Percentiles rank a stretch among this genome's conserved stretches.
phyloP scores from a whole-genome alignment of 2,329 filamentous ascomycete species.

The Trematosphaeria pertusa region DNA sequence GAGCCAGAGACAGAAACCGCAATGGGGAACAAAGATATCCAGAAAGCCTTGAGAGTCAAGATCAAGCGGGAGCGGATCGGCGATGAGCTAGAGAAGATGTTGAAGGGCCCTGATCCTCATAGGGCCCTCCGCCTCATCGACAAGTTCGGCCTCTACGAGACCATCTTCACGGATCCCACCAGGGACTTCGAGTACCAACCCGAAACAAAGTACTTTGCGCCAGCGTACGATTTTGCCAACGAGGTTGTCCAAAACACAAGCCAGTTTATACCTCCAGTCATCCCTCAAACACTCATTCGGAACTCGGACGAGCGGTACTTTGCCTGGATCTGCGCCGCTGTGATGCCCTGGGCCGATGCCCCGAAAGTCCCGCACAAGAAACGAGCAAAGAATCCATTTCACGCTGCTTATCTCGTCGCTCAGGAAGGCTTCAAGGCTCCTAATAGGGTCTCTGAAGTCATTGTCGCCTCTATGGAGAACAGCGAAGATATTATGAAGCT shows the following conservation, averaged over 20 bases:
- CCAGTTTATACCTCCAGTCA: slow-evolving; percentile 50
- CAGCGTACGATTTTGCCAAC: slow-evolving; percentile 68
- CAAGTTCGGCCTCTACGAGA: slow-evolving; percentile 70
- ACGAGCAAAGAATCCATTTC: slow-evolving; percentile 34
- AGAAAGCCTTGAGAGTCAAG: slow-evolving; percentile 79
- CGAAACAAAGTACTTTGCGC: slow-evolving; percentile 65
- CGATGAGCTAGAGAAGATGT: slow-evolving; percentile 88
- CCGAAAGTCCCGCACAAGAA: slow-evolving; percentile 58
- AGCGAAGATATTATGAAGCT: slow-evolving; percentile 67
- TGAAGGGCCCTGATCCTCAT: slow-evolving; percentile 70
- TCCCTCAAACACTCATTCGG: slow-evolving; percentile 59
- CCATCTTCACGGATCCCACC: slow-evolving; percentile 75
- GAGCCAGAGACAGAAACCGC: slow-evolving; percentile 70
- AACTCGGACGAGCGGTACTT: slow-evolving; percentile 72
- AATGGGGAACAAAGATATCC: slow-evolving; percentile 82
- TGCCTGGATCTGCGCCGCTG: slow-evolving; percentile 77
- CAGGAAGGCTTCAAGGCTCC: slow-evolving; percentile 80
- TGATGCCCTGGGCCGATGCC: slow-evolving; percentile 74
- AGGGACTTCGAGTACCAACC: slow-evolving; percentile 61
- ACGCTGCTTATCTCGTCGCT: slow-evolving; percentile 67
- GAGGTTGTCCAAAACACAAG: slow-evolving; percentile 17
- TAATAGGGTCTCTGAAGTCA: slow-evolving; percentile 75
- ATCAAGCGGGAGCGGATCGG: slow-evolving; percentile 92
- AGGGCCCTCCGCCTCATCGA: slow-evolving; percentile 71
- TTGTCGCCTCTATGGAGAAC: slow-evolving; percentile 70